Evolutionary conservation across 805 yeast species (phyloP), one percentile per base, ranked within the genome.

Genomic region (Candida oleophila): DNA sequence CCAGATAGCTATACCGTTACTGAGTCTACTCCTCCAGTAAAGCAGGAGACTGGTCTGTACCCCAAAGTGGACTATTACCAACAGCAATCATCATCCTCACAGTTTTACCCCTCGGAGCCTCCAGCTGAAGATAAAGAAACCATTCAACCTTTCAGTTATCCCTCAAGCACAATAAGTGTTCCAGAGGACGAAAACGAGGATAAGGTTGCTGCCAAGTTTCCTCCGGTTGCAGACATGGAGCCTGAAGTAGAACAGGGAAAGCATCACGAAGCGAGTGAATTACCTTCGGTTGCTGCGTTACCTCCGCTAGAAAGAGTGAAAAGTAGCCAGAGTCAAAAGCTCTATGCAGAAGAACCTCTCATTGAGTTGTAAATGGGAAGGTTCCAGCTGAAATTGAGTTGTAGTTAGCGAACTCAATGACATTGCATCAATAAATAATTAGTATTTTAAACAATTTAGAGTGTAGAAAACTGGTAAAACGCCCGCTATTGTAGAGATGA

Each of bases 341-440:
- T 16, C 16, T 42, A 33, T 12, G 75, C 69, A 50, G 74, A 74
- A 5, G 73, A 68, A 49, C 71, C 74, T 15, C 63, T 72, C 45
- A 72, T 72, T 46, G 77, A 72, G 49, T 52, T 72, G 20, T 42
- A 18, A 19, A 20, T 41, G n/a, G n/a, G n/a, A n/a, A n/a, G n/a
- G n/a, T n/a, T n/a, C n/a, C n/a, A n/a, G n/a, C n/a, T n/a, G n/a
- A n/a, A n/a, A n/a, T n/a, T n/a, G n/a, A n/a, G n/a, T n/a, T n/a
- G n/a, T n/a, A n/a, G n/a, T n/a, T n/a, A n/a, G n/a, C n/a, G n/a
- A n/a, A n/a, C n/a, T n/a, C n/a, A n/a, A n/a, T n/a, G n/a, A n/a
- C n/a, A n/a, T n/a, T n/a, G n/a, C n/a, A n/a, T n/a, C n/a, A n/a
- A n/a, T n/a, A n/a, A n/a, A n/a, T n/a, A n/a, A n/a, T n/a, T n/a